Evolutionary conservation across 1,284 basidiomycete genomes (phyloP), one percentile per base, ranked within the genome.

Genomic region (Blastosporella zonata): DNA sequence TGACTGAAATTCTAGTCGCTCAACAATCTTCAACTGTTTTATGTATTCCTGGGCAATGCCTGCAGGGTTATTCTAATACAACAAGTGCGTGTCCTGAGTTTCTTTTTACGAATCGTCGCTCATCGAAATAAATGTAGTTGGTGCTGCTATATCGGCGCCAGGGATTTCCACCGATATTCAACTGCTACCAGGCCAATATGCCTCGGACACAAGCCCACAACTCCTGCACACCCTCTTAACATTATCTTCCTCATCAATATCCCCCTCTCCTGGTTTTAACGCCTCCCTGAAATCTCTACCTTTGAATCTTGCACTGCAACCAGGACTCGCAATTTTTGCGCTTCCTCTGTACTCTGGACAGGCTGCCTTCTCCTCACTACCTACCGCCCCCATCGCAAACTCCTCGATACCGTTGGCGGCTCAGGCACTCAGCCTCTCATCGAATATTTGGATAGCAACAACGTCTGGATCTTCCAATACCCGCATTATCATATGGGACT

Each of bases 41-140:
- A 50, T 89, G 86, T 73, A 69, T 87, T 82, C 82, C 87, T 65
- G 87, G 86, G 55, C 84, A 88, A 84, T 89, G 86, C 70, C 67
- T 88, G 50, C 75, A 87, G 66, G 86, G 86, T 47, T 79, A 71
- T 65, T 79, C 84, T 27, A 87, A 88, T 59, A 79, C 73, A 3
- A 82, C 84, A 40, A 74, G 86, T 89, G 62, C 57, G 81, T 76
- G n/a, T n/a, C n/a, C n/a, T n/a, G n/a, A n/a, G n/a, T n/a, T n/a
- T n/a, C n/a, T n/a, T n/a, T n/a, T n/a, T n/a, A n/a, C n/a, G n/a
- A n/a, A n/a, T n/a, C n/a, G n/a, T 2, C 35, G 29, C 37, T 18
- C 34, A 45, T 9, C 49, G 31, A 34, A 27, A 6, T 22, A 12
- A 9, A 35, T 7, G 12, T 50, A 90, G 87, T 89, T 57, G 87